These are phyloP conservation scores for Vigna radiata DNA, from an alignment of 306 rosid genomes.

Conservation along the genomic window DNA sequence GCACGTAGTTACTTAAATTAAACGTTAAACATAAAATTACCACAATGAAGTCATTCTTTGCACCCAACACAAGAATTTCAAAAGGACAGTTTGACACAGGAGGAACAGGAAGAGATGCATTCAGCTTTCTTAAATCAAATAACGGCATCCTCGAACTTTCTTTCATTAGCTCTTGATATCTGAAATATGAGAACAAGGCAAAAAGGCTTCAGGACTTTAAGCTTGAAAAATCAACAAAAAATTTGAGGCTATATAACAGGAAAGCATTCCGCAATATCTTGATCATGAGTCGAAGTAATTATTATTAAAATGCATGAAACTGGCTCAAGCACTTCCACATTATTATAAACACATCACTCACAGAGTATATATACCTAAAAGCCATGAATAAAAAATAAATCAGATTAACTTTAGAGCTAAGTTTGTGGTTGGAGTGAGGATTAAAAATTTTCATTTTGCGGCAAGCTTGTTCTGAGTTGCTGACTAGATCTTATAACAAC, in stretches of 20 bases:
- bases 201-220: neutral
- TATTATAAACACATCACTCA: too few species aligned
- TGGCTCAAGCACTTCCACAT: too few species aligned
- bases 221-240: slow-evolving; percentile 22
- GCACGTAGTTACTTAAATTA: neutral
- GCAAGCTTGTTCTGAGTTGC: slow-evolving; percentile 6
- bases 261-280: too few species aligned
- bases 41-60: slow-evolving; percentile 85
- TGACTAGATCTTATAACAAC: slow-evolving; percentile 29
- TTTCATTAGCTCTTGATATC: slow-evolving; percentile 89
- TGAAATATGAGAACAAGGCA: slow-evolving; percentile 45
- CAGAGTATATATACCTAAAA: too few species aligned
- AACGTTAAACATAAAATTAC: slow-evolving; percentile 48
- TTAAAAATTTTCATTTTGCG: neutral
- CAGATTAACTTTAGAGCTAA: too few species aligned
- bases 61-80: slow-evolving; percentile 79
- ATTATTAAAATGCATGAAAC: too few species aligned
- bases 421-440: too few species aligned
- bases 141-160: slow-evolving; percentile 94
- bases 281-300: too few species aligned
- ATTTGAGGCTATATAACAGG: too few species aligned
- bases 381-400: too few species aligned
- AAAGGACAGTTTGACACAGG: slow-evolving; percentile 57
- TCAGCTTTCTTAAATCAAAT: slow-evolving; percentile 86
- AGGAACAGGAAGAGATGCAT: slow-evolving; percentile 90